Conservation (phyloP, 345 rosid genomes). For the Eutrema yunnanense region DNA sequence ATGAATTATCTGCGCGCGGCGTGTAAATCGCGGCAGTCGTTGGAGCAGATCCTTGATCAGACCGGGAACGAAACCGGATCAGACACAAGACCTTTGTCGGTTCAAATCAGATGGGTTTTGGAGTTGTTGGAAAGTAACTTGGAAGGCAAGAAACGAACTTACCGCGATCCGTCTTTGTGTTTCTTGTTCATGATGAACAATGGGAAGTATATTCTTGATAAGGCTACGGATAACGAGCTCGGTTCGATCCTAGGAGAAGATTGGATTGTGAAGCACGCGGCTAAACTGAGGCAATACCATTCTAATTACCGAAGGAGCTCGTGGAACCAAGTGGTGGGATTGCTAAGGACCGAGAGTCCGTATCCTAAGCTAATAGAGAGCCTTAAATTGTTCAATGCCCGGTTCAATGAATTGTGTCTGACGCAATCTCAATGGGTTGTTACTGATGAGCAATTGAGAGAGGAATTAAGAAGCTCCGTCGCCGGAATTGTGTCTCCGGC, state of each 20-base stretch:
- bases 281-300: constrained; percentile 56
- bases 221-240: constrained; percentile 60
- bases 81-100: constrained; percentile 48
- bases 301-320: constrained; percentile 56
- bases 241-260: constrained; percentile 66
- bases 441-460: constrained; percentile 51
- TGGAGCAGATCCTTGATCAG: constrained; percentile 77
- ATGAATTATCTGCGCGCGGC: constrained; percentile 90
- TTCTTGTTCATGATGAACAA: constrained; percentile 85
- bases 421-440: constrained; percentile 51
- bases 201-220: constrained; percentile 70
- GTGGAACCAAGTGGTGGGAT: constrained; percentile 59
- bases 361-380: constrained; percentile 37
- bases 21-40: constrained; percentile 56
- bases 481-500: constrained; percentile 48
- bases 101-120: constrained; percentile 77
- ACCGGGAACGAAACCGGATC: constrained; percentile 26
- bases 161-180: constrained; percentile 52
- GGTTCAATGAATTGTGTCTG: constrained; percentile 47
- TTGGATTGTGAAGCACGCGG: constrained; percentile 70
- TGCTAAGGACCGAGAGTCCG: constrained; percentile 40
- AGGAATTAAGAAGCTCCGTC: constrained; percentile 46
- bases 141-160: constrained; percentile 71
- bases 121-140: constrained; percentile 85
- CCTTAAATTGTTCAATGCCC: constrained; percentile 44